Conservation (phyloP, 768 basidiomycete genomes). For the Epithele typhae region DNA sequence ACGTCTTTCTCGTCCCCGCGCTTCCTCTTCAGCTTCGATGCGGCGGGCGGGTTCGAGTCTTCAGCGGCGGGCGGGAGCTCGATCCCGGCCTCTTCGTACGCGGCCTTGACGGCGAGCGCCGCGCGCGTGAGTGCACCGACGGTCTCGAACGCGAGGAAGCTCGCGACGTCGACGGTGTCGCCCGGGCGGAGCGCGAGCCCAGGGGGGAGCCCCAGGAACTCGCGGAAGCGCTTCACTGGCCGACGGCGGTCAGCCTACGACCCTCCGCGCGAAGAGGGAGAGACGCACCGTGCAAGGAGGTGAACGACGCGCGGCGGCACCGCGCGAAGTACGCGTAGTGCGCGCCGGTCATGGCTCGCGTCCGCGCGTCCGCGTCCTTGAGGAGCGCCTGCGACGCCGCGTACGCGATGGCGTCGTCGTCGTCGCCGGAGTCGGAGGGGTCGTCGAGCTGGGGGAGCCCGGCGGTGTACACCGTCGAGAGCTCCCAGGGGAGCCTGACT, state of each 20-base stretch:
- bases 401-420: conserved; percentile 93
- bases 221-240: conserved; percentile 90
- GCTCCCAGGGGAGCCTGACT: conserved; percentile 95
- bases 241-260: not conserved
- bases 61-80: conserved; percentile 69
- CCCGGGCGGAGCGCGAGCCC: conserved; percentile 86
- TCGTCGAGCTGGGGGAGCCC: conserved; percentile 92
- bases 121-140: conserved; percentile 89
- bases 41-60: conserved; percentile 32
- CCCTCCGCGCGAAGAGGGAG: not conserved
- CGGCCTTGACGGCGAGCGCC: conserved; percentile 78
- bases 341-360: conserved; percentile 92
- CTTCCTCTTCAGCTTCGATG: no score
- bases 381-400: conserved; percentile 88
- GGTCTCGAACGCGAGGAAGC: conserved; percentile 97
- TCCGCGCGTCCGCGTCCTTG: conserved; percentile 94
- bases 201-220: conserved; percentile 85
- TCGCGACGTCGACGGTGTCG: conserved; percentile 94
- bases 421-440: no score
- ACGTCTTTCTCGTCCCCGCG: no score
- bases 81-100: conserved; percentile 70
- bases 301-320: conserved; percentile 94
- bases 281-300: conserved; percentile 83
- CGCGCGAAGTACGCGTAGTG: conserved; percentile 97
- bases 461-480: conserved; percentile 87